A percentile compares a stretch with the other conserved stretches of the same genome.
phyloP scores from a whole-genome alignment of 2,329 filamentous ascomycete genomes.

The Penicillium freii region DNA sequence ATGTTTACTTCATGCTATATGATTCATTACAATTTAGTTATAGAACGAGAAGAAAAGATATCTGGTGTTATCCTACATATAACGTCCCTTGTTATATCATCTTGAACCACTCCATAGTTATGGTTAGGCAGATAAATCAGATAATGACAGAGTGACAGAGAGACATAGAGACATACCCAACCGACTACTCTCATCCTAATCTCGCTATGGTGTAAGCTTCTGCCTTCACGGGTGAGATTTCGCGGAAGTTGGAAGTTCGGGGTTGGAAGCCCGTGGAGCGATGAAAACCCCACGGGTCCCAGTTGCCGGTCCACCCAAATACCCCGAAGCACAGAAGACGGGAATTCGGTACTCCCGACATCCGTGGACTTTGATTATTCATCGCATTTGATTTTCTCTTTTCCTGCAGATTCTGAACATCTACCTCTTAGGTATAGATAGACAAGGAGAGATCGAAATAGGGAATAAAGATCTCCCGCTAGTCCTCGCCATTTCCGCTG shows the following conservation, averaged over 20 bases:
- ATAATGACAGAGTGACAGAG: too few species aligned
- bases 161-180: too few species aligned
- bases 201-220: neutral
- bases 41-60: neutral
- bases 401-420: neutral
- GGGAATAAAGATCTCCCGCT: slow-evolving; percentile 6
- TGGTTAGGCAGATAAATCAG: neutral
- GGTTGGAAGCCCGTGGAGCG: neutral
- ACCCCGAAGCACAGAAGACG: slow-evolving; percentile 2
- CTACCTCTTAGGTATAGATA: neutral
- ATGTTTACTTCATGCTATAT: neutral
- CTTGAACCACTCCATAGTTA: neutral
- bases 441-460: neutral
- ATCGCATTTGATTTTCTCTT: neutral
- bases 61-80: neutral
- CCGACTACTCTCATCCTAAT: too few species aligned
- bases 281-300: neutral
- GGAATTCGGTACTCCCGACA: slow-evolving; percentile 14
- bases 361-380: slow-evolving; percentile 3
- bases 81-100: neutral
- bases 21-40: neutral
- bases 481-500: slow-evolving; percentile 2
- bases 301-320: neutral
- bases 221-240: neutral
- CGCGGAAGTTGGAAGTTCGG: neutral